A percentile compares a stretch with the other conserved stretches of the same genome.
Evolutionary conservation across 2,329 filamentous ascomycete genomes (phyloP).

Genomic region (Clarireedia sp.): DNA sequence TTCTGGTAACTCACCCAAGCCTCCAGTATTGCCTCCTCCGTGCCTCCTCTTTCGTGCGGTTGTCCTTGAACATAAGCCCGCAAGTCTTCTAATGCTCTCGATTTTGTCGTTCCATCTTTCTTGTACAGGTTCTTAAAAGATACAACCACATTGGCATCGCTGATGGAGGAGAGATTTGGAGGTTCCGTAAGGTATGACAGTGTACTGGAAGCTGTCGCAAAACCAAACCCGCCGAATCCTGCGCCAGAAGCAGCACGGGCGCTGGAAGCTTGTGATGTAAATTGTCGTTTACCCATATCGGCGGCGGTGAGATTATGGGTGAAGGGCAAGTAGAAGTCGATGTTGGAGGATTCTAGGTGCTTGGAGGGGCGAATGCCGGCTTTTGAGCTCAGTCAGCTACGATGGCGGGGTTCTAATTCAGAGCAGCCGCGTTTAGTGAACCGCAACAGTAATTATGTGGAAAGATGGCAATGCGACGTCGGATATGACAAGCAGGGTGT

Average conservation of each 20-base stretch:
- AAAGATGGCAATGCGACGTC: too few relatives aligned
- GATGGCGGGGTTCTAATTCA: too few relatives aligned
- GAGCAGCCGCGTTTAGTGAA: too few relatives aligned
- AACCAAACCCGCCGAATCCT: constrained; percentile 24
- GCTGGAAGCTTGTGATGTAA: constrained; percentile 29
- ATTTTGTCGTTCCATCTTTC: constrained; percentile 86
- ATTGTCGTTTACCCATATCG: constrained; percentile 25
- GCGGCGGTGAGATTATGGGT: too few relatives aligned
- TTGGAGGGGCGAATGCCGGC: too few relatives aligned
- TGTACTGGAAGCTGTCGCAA: constrained; percentile 36
- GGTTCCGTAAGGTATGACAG: constrained; percentile 86
- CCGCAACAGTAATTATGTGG: too few relatives aligned
- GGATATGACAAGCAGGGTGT: too few relatives aligned
- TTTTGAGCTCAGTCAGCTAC: too few relatives aligned
- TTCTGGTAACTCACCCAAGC: constrained; percentile 63
- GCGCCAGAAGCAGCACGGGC: constrained; percentile 26
- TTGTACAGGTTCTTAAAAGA: constrained; percentile 90
- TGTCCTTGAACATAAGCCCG: constrained; percentile 52
- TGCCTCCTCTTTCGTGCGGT: constrained; percentile 47
- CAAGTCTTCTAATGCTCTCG: constrained; percentile 83
- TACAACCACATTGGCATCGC: constrained; percentile 74
- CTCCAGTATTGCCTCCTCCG: constrained; percentile 77
- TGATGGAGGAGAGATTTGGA: constrained; percentile 69
- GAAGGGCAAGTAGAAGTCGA: too few relatives aligned
- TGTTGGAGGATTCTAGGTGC: too few relatives aligned